Evolutionary conservation across 441 rosid species (phyloP), one percentile per base, ranked within the genome.

Genomic region (Croton setiger): DNA sequence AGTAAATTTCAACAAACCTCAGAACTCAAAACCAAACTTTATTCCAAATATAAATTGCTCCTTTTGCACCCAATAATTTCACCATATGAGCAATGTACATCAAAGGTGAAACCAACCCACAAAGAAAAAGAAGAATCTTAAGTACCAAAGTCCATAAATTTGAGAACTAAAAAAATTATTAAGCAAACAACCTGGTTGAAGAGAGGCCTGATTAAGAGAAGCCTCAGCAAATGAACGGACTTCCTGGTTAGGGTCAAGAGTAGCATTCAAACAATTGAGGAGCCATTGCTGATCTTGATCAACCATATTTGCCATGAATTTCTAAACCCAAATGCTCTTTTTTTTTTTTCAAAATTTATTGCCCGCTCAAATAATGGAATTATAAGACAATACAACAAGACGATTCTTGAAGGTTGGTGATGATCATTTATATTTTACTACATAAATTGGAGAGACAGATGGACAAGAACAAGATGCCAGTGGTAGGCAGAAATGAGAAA

Each of bases 251-350:
- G 92, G 96, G 77, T 95, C 98, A 31, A 95, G 94, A 52, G 93
- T 90, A 53, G 98, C 95, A 68, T 88, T 80, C 75, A 95, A 83
- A 84, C 97, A 92, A 69, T 84, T 88, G 51, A 89, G 84, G 7
- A 95, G 86, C 99, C 99, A 95, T 64, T 92, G 91, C 78, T 90
- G 97, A 78, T 95, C 98, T 78, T 83, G 85, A 82, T 90, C 98
- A 54, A 85, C 75, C 61, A 76, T 48, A 52, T 74, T 75, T 57
- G 75, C 81, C 82, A 82, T 76, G 15, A 79, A 65, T 54, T 74
- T 72, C 63, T n/a, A 18, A 45, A 45, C 13, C 10, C 43, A 39
- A 9, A 39, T 39, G 43, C 10, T 39, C 10, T 7, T 39, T 39
- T 37, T 37, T 37, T 78, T 14, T 59, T 69, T 54, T 23, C 4